phyloP scores from a whole-genome alignment of 139 green algal genomes.

The Chlamydomonas schloesseri region DNA sequence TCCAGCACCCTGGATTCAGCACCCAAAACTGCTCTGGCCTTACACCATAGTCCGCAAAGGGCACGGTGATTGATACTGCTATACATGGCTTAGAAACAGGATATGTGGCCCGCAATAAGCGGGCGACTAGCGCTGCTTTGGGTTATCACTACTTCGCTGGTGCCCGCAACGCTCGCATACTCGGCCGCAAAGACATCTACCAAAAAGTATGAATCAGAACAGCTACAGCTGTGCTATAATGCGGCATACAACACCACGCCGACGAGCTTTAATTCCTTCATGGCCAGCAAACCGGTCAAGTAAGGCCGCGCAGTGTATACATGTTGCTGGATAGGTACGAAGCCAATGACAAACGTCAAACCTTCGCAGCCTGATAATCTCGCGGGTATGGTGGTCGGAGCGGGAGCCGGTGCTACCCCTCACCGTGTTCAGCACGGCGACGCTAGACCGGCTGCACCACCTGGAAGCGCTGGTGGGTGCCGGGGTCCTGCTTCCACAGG shows the following conservation, averaged over 20 bases:
- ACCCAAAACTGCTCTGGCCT: too few species aligned
- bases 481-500: conserved; percentile 17
- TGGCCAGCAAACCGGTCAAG: conserved; percentile 20
- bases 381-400: background rate
- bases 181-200: too few species aligned
- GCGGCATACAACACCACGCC: background rate
- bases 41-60: too few species aligned
- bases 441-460: conserved; percentile 50
- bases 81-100: too few species aligned
- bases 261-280: conserved; percentile 1
- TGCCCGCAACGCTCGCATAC: too few species aligned
- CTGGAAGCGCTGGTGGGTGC: conserved; percentile 47
- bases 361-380: conserved; percentile 11
- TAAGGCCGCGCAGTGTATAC: background rate
- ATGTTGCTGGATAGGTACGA: background rate
- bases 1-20: too few species aligned
- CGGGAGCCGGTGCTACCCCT: background rate
- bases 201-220: background rate
- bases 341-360: too few species aligned
- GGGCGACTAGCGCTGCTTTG: too few species aligned
- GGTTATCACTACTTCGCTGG: too few species aligned
- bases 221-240: conserved; percentile 1
- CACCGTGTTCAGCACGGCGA: conserved; percentile 55
- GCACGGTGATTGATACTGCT: too few species aligned
- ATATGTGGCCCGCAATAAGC: too few species aligned